Evolutionary conservation across 2,329 filamentous ascomycete genomes (phyloP).

Genomic region (Cyphellophora europaea): DNA sequence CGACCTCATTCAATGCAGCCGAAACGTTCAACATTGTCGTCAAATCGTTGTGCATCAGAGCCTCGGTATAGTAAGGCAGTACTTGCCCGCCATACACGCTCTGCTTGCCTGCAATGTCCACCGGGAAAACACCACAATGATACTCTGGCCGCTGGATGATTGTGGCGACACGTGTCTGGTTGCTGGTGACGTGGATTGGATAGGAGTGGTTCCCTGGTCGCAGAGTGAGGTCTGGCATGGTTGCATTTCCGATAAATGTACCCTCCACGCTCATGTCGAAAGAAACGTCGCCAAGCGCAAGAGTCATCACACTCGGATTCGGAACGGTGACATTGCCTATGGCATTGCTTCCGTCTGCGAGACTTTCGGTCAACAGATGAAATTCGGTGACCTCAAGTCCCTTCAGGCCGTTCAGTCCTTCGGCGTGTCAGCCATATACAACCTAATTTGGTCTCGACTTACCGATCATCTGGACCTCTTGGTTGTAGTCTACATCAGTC

Average conservation of each 20-base stretch:
- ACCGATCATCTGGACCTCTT: constrained; percentile 50
- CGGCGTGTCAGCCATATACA: too few relatives aligned
- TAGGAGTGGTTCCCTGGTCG: constrained; percentile 45
- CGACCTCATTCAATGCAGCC: constrained; percentile 20
- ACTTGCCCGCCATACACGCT: constrained; percentile 39
- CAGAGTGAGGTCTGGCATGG: constrained; percentile 42
- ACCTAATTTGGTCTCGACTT: too few relatives aligned
- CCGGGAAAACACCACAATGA: constrained; percentile 34
- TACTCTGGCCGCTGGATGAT: constrained; percentile 19
- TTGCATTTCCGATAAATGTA: constrained; percentile 39
- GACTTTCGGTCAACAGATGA: constrained; percentile 30
- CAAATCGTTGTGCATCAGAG: constrained; percentile 39
- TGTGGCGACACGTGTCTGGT: constrained; percentile 30
- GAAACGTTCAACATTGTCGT: constrained; percentile 35
- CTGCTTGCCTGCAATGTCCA: constrained; percentile 41
- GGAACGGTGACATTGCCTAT: constrained; percentile 46
- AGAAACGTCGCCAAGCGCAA: constrained; percentile 50
- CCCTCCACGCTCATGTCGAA: constrained; percentile 41
- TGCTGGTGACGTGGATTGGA: constrained; percentile 39
- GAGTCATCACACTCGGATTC: constrained; percentile 50
- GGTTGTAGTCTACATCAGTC: constrained; percentile 45
- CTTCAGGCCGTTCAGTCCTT: constrained; percentile 49
- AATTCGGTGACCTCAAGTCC: constrained; percentile 43
- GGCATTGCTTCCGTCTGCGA: constrained; percentile 42
- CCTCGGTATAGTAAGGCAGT: constrained; percentile 44